These are phyloP conservation scores for Brassica rapa DNA, from an alignment of 345 rosid genomes.

Conservation along the genomic window DNA sequence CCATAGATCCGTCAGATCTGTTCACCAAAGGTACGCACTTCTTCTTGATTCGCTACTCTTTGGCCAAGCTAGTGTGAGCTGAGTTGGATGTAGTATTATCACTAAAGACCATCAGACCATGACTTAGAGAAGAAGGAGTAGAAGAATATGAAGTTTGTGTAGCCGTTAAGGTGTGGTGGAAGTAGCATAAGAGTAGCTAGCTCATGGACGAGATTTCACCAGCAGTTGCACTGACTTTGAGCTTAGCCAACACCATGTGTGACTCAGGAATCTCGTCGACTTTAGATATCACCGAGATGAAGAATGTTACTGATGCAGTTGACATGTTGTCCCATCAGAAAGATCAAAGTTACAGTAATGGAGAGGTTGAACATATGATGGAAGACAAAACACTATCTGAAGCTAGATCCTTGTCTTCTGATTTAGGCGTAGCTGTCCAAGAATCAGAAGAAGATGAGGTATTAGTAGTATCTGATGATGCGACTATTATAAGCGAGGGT, in stretches of 20 bases:
- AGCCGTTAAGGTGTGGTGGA: slow-evolving; percentile 4
- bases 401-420: slow-evolving; percentile 40
- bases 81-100: slow-evolving; percentile 24
- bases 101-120: slow-evolving; percentile 9
- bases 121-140: slow-evolving; percentile 6
- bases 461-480: slow-evolving; percentile 41
- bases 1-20: slow-evolving; percentile 42
- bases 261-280: slow-evolving; percentile 61
- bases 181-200: slow-evolving; percentile 23
- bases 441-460: slow-evolving; percentile 61
- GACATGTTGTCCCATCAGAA: slow-evolving; percentile 55
- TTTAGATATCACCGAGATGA: slow-evolving; percentile 56
- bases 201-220: slow-evolving; percentile 86
- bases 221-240: slow-evolving; percentile 70
- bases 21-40: slow-evolving; percentile 24
- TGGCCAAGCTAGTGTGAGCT: slow-evolving; percentile 9
- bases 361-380: slow-evolving; percentile 37
- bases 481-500: slow-evolving; percentile 52
- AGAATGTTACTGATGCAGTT: slow-evolving; percentile 63
- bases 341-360: slow-evolving; percentile 28
- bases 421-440: slow-evolving; percentile 43
- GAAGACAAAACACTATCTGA: slow-evolving; percentile 39
- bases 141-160: slow-evolving; percentile 6
- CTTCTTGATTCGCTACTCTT: slow-evolving; percentile 22
- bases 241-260: slow-evolving; percentile 59